Evolutionary conservation across 495 filamentous ascomycete species (phyloP).

Genomic region (Pseudotulostoma volvatum): DNA sequence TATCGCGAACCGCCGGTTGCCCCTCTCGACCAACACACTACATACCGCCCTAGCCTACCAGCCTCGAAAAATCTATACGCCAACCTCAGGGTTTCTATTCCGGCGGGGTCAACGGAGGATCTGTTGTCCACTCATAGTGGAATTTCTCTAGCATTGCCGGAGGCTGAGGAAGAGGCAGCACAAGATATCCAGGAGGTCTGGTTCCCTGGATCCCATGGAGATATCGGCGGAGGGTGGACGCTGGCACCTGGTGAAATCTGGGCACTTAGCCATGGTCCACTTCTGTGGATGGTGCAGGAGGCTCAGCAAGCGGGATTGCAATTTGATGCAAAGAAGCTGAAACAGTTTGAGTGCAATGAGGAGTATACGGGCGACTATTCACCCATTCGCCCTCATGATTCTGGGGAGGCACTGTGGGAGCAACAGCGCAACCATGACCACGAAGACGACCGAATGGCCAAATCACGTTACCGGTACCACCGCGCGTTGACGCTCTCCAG

Average conservation of each 20-base stretch:
- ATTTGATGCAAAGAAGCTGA: constrained; percentile 54
- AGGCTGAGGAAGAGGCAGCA: constrained; percentile 28
- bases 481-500: constrained; percentile 39
- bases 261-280: constrained; percentile 54
- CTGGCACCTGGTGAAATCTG: constrained; percentile 35
- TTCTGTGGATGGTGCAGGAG: constrained; percentile 76
- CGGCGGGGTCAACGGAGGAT: constrained; percentile 18
- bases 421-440: not conserved
- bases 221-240: constrained; percentile 77
- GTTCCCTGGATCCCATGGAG: constrained; percentile 71
- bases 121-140: constrained; percentile 21
- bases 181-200: constrained; percentile 74
- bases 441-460: constrained; percentile 8
- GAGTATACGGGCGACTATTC: constrained; percentile 28
- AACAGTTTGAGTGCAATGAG: constrained; percentile 45
- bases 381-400: constrained; percentile 20
- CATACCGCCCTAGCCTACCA: constrained; percentile 31
- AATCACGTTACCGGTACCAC: constrained; percentile 32
- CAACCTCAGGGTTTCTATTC: constrained; percentile 18
- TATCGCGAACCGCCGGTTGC: constrained; percentile 16
- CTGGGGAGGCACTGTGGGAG: constrained; percentile 14
- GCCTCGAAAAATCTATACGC: constrained; percentile 4
- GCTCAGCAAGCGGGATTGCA: constrained; percentile 55
- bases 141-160: constrained; percentile 22
- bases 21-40: constrained; percentile 11